phyloP scores from a whole-genome alignment of 1,139 yeast species.

The Schwanniomyces etchellsii region DNA sequence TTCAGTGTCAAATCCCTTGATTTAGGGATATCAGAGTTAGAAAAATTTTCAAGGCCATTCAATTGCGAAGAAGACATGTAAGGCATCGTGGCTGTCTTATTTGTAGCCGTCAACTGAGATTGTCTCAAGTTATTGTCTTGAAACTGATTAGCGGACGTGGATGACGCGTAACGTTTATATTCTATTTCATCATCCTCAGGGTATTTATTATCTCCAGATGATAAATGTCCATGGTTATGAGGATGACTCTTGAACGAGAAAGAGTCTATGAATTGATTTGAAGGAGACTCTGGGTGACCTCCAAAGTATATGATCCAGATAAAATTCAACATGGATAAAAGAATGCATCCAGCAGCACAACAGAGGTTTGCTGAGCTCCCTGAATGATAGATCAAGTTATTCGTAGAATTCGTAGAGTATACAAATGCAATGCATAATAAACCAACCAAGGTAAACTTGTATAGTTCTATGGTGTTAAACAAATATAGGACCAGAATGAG shows the following conservation, averaged over 20 bases:
- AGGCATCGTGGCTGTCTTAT: conserved; percentile 24
- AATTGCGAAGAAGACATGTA: conserved; percentile 53
- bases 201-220: conserved; percentile 20
- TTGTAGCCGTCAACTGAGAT: conserved; percentile 29
- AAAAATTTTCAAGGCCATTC: conserved; percentile 54
- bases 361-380: conserved; percentile 64
- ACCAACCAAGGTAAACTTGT: conserved; percentile 59
- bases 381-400: conserved; percentile 66
- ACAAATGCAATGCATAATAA: conserved; percentile 63
- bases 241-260: conserved; percentile 37
- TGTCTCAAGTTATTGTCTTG: conserved; percentile 34
- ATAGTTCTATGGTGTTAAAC: conserved; percentile 64
- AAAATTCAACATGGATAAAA: conserved; percentile 72
- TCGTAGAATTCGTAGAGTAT: conserved; percentile 79
- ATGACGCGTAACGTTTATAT: conserved; percentile 20
- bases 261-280: conserved; percentile 81
- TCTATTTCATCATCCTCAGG: conserved; percentile 23
- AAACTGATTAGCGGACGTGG: conserved; percentile 19
- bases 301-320: conserved; percentile 87
- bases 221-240: conserved; percentile 25
- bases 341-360: conserved; percentile 88
- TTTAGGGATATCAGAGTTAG: conserved; percentile 31
- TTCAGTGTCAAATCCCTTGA: conserved; percentile 25
- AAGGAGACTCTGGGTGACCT: conserved; percentile 71
- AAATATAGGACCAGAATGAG: conserved; percentile 57